Evolutionary conservation across 2,329 filamentous ascomycete genomes (phyloP).

Genomic region (Pseudogymnoascus pannorum): DNA sequence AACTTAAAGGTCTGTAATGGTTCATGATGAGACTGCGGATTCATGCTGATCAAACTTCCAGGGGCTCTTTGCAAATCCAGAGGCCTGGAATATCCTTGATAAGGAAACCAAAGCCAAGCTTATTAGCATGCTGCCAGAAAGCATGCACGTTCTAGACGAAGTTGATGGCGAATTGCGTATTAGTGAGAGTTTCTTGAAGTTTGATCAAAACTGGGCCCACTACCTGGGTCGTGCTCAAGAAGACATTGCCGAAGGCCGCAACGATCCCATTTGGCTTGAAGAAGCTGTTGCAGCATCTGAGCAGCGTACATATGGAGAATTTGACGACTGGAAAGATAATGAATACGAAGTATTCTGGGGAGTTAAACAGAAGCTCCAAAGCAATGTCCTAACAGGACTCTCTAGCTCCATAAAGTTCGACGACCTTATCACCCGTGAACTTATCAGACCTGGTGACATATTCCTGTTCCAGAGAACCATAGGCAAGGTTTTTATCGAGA

Average conservation of each 20-base stretch:
- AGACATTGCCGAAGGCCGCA: conserved; percentile 47
- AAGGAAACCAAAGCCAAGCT: conserved; percentile 36
- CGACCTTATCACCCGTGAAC: not conserved
- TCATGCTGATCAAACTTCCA: conserved; percentile 16
- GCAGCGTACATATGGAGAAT: conserved; percentile 45
- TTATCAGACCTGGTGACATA: conserved; percentile 8
- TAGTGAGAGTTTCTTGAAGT: conserved; percentile 32
- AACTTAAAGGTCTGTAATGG: conserved; percentile 1
- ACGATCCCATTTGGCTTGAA: conserved; percentile 49
- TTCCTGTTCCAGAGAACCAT: conserved; percentile 7
- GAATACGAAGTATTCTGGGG: conserved; percentile 38
- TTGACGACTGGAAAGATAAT: conserved; percentile 47
- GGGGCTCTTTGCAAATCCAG: conserved; percentile 34
- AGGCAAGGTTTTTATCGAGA: not conserved
- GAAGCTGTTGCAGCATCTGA: conserved; percentile 46
- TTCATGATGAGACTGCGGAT: not conserved
- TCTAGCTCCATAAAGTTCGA: not conserved
- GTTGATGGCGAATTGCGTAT: conserved; percentile 15
- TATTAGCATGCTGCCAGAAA: conserved; percentile 30
- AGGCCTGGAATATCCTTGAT: conserved; percentile 35
- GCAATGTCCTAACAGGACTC: not conserved
- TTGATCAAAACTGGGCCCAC: conserved; percentile 42
- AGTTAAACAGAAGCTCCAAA: conserved; percentile 8
- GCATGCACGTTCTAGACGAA: conserved; percentile 27
- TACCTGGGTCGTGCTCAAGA: conserved; percentile 47